These are phyloP conservation scores for Xanthoparmelia taractica DNA, from an alignment of 495 filamentous ascomycete species.

Conservation along the genomic window DNA sequence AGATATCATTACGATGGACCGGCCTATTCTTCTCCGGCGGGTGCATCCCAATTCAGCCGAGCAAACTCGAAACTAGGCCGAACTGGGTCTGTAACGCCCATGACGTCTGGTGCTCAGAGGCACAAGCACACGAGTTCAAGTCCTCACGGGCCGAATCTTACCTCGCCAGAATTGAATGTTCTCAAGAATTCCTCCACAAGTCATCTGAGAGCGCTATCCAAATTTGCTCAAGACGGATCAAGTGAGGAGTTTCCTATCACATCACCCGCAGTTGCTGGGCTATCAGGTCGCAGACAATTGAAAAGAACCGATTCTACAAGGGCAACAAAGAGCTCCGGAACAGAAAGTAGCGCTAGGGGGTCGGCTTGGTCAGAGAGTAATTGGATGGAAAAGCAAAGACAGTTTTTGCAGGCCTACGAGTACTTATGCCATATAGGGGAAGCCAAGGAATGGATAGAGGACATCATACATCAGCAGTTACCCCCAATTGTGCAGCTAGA, in stretches of 20 bases:
- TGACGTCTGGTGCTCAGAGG: slow-evolving; percentile 33
- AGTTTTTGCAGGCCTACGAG: slow-evolving; percentile 95
- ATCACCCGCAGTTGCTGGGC: slow-evolving; percentile 74
- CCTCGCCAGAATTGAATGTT: slow-evolving; percentile 63
- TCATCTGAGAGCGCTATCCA: slow-evolving; percentile 82
- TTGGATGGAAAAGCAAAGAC: slow-evolving; percentile 98
- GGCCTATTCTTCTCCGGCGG: slow-evolving; percentile 29
- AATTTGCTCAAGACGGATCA: slow-evolving; percentile 65
- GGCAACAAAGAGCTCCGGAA: slow-evolving; percentile 38
- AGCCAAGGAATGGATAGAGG: slow-evolving; percentile 98
- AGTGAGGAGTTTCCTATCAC: slow-evolving; percentile 72
- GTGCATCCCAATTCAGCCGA: slow-evolving; percentile 29
- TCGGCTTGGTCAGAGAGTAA: slow-evolving; percentile 75
- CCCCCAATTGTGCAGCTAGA: slow-evolving; percentile 95
- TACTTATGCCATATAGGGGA: slow-evolving; percentile 99
- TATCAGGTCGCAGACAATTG: slow-evolving; percentile 74
- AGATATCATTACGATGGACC: slow-evolving; percentile 31
- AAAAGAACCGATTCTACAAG: slow-evolving; percentile 61
- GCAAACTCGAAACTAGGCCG: slow-evolving; percentile 31
- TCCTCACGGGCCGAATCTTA: slow-evolving; percentile 37
- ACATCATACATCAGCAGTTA: slow-evolving; percentile 78
- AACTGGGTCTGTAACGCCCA: slow-evolving; percentile 31
- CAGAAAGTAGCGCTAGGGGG: slow-evolving; percentile 43
- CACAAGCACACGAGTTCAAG: slow-evolving; percentile 34
- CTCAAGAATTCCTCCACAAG: slow-evolving; percentile 78